Conservation (phyloP, 1,139 yeast genomes). For the Pichia sp. region DNA sequence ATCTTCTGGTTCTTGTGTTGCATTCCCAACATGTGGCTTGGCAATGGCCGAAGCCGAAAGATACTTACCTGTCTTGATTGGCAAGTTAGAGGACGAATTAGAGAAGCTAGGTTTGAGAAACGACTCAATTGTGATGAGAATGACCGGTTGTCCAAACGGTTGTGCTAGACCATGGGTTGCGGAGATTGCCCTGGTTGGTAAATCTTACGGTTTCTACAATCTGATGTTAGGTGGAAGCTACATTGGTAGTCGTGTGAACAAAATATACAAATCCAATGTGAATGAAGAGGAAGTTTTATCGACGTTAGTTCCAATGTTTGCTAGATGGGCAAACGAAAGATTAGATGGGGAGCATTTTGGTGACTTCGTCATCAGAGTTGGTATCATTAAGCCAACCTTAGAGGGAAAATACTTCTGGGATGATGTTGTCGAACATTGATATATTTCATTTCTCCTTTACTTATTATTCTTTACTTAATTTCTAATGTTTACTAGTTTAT, state of each 20-base stretch:
- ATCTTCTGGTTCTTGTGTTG: conserved; percentile 95
- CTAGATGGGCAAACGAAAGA: conserved; percentile 92
- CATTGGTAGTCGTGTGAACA: conserved; percentile 89
- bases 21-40: conserved; percentile 97
- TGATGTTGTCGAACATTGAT: conserved; percentile 70
- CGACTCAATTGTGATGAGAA: conserved; percentile 93
- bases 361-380: conserved; percentile 82
- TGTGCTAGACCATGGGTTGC: conserved; percentile 99
- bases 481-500: conserved; percentile 1
- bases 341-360: conserved; percentile 92
- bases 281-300: conserved; percentile 85
- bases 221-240: conserved; percentile 96
- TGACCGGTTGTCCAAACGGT: conserved; percentile 99
- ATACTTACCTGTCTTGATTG: conserved; percentile 77
- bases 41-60: conserved; percentile 99
- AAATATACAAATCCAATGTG: conserved; percentile 81
- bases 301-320: conserved; percentile 78
- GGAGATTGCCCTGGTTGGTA: conserved; percentile 93
- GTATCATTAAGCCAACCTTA: conserved; percentile 79
- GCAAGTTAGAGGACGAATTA: conserved; percentile 75
- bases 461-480: conserved; percentile 3
- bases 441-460: neutral
- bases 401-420: conserved; percentile 96
- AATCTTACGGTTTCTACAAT: conserved; percentile 90
- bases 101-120: conserved; percentile 93